phyloP scores from a whole-genome alignment of 805 yeast genomes.

The Kazachstania africana region DNA sequence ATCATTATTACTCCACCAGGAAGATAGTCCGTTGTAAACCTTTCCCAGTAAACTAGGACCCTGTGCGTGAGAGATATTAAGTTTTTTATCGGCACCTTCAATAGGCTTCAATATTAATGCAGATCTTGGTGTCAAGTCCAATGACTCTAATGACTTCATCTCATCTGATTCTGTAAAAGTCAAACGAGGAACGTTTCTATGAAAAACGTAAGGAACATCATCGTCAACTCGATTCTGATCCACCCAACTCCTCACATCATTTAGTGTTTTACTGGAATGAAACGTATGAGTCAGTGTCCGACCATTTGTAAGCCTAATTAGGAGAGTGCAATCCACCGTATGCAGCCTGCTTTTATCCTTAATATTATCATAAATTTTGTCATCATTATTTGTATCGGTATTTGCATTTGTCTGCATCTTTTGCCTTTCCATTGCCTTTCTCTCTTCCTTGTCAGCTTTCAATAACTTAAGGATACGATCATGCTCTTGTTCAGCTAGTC shows the following conservation, averaged over 20 bases:
- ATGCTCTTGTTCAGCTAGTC: slow-evolving; percentile 37
- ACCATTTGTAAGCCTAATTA: slow-evolving; percentile 63
- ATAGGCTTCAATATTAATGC: slow-evolving; percentile 63
- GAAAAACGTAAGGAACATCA: slow-evolving; percentile 34
- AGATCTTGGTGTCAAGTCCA: slow-evolving; percentile 62
- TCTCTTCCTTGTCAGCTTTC: slow-evolving; percentile 12
- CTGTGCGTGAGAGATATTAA: slow-evolving; percentile 20
- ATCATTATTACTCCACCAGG: slow-evolving; percentile 22
- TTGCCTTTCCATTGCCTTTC: slow-evolving; percentile 4
- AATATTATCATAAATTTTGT: slow-evolving; percentile 18
- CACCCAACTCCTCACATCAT: slow-evolving; percentile 52
- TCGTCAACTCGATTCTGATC: slow-evolving; percentile 40
- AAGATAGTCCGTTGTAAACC: slow-evolving; percentile 24
- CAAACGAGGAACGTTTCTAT: slow-evolving; percentile 46
- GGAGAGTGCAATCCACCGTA: slow-evolving; percentile 31
- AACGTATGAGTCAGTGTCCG: slow-evolving; percentile 43
- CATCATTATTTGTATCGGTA: background rate
- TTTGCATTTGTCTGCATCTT: slow-evolving; percentile 1
- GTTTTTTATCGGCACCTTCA: slow-evolving; percentile 12
- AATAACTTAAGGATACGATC: slow-evolving; percentile 43
- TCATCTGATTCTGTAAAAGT: slow-evolving; percentile 57
- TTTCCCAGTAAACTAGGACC: slow-evolving; percentile 24
- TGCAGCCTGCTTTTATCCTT: slow-evolving; percentile 15
- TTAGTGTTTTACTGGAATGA: slow-evolving; percentile 32
- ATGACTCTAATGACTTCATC: slow-evolving; percentile 35